A percentile compares a stretch with the other conserved stretches of the same genome.
Evolutionary conservation across 495 filamentous ascomycete genomes (phyloP).

Genomic region (Xylaria nigripes): DNA sequence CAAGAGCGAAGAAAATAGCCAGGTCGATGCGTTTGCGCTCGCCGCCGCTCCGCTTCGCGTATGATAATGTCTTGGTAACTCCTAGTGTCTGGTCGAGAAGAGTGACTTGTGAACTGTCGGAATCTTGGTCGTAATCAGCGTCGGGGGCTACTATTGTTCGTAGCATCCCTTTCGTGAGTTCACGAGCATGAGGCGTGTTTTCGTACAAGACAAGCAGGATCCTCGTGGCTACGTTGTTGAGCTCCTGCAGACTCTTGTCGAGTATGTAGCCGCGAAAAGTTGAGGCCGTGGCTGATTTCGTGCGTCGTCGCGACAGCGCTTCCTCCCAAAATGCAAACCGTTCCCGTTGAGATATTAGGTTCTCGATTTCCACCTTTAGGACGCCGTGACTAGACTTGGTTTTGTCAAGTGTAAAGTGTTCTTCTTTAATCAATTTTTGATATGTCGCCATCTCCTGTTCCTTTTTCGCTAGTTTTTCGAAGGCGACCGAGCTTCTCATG

Average conservation of each 20-base stretch:
- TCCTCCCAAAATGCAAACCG: conserved; percentile 24
- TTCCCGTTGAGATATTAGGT: conserved; percentile 11
- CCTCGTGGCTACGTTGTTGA: conserved; percentile 22
- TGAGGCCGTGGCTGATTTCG: conserved; percentile 4
- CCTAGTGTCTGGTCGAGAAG: conserved; percentile 17
- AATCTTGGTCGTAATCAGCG: not conserved
- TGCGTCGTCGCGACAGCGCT: conserved; percentile 15
- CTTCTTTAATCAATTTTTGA: conserved; percentile 7
- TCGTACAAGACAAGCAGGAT: conserved; percentile 24
- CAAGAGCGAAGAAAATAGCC: conserved; percentile 28
- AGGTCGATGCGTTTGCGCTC: conserved; percentile 31
- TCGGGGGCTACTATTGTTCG: conserved; percentile 11
- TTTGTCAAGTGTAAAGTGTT: conserved; percentile 1
- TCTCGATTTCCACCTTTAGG: conserved; percentile 4
- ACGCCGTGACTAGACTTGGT: not conserved
- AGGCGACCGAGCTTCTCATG: not conserved
- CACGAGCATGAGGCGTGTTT: conserved; percentile 19
- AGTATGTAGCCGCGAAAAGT: conserved; percentile 21
- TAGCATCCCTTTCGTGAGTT: conserved; percentile 18
- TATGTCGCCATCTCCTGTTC: conserved; percentile 4
- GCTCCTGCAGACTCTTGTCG: conserved; percentile 18
- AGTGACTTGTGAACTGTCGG: not conserved
- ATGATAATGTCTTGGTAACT: conserved; percentile 15
- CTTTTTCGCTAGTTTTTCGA: not conserved
- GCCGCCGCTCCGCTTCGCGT: conserved; percentile 27